Percentiles rank a stretch among this genome's conserved stretches.
Evolutionary conservation across 1,284 basidiomycete species (phyloP).

Genomic region (Gymnopus androsaceus): DNA sequence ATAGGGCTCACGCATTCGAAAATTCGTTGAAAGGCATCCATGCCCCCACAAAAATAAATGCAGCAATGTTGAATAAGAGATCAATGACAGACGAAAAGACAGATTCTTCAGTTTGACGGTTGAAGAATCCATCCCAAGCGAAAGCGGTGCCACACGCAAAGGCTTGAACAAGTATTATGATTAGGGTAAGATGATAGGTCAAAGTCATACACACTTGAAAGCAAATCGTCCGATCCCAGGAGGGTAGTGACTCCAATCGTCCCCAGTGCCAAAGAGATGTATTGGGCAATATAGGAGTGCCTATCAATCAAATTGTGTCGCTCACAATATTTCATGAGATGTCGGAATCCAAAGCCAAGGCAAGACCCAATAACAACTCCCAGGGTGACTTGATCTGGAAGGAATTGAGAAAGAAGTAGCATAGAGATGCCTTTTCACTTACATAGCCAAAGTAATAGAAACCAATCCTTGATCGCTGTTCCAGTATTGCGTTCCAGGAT

Average conservation of each 20-base stretch:
- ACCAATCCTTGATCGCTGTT: constrained; percentile 78
- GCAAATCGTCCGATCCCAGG: constrained; percentile 90
- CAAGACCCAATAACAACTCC: constrained; percentile 17
- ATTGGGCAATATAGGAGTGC: constrained; percentile 86
- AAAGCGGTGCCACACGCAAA: constrained; percentile 97
- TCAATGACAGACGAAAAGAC: constrained; percentile 97
- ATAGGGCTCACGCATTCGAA: constrained; percentile 40
- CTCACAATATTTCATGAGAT: constrained; percentile 96
- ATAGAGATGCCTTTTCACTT: constrained; percentile 35
- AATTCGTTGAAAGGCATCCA: constrained; percentile 92
- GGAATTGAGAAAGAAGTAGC: neutral
- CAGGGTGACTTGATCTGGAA: constrained; percentile 18
- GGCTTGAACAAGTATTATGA: constrained; percentile 38
- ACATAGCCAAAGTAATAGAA: constrained; percentile 84
- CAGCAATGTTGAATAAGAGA: constrained; percentile 86
- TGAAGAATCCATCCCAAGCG: constrained; percentile 99
- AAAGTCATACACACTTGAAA: constrained; percentile 46
- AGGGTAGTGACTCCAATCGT: constrained; percentile 85
- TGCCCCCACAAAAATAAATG: constrained; percentile 91
- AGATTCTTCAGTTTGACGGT: constrained; percentile 91
- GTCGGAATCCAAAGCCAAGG: constrained; percentile 63
- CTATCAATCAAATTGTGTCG: constrained; percentile 89
- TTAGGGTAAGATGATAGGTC: neutral
- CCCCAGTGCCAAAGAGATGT: constrained; percentile 76
- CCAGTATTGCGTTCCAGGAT: constrained; percentile 71